These are phyloP conservation scores for Spathaspora sp. DNA, from an alignment of 805 yeast species.

Conservation along the genomic window DNA sequence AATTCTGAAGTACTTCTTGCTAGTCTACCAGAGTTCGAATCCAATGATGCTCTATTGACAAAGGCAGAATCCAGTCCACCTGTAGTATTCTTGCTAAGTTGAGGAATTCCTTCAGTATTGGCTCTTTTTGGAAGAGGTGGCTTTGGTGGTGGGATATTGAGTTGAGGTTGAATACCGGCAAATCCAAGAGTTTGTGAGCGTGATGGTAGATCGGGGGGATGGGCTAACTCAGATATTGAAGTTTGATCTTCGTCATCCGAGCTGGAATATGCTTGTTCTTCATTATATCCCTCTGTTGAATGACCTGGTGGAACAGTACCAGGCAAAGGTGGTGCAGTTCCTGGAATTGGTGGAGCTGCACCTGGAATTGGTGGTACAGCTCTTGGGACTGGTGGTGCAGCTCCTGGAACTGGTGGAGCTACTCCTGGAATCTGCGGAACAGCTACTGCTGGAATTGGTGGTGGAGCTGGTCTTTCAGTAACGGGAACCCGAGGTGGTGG, in stretches of 20 bases:
- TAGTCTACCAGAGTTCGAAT: conserved; percentile 10
- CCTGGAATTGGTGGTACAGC: conserved; percentile 12
- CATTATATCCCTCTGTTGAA: conserved; percentile 11
- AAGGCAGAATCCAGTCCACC: conserved; percentile 1
- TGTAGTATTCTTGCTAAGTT: conserved; percentile 3
- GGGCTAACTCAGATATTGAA: conserved; percentile 15
- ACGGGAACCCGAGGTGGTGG: conserved; percentile 14
- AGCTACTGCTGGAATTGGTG: conserved; percentile 11
- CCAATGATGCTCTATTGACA: conserved; percentile 10
- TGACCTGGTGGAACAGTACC: conserved; percentile 16
- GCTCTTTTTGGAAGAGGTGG: conserved; percentile 5
- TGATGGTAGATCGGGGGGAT: conserved; percentile 10
- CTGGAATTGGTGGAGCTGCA: conserved; percentile 17
- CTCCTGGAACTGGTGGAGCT: conserved; percentile 9
- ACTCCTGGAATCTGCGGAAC: conserved; percentile 7
- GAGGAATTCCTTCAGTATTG: neutral
- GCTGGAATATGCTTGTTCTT: neutral
- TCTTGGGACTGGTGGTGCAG: conserved; percentile 17
- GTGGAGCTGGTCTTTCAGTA: conserved; percentile 7
- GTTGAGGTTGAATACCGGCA: neutral
- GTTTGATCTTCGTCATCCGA: conserved; percentile 20
- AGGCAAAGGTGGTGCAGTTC: conserved; percentile 12
- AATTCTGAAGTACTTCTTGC: conserved; percentile 10
- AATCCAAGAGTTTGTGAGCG: conserved; percentile 1
- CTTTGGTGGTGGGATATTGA: conserved; percentile 6